phyloP scores from a whole-genome alignment of 139 green algal species.

The Coelastrella sp. region DNA sequence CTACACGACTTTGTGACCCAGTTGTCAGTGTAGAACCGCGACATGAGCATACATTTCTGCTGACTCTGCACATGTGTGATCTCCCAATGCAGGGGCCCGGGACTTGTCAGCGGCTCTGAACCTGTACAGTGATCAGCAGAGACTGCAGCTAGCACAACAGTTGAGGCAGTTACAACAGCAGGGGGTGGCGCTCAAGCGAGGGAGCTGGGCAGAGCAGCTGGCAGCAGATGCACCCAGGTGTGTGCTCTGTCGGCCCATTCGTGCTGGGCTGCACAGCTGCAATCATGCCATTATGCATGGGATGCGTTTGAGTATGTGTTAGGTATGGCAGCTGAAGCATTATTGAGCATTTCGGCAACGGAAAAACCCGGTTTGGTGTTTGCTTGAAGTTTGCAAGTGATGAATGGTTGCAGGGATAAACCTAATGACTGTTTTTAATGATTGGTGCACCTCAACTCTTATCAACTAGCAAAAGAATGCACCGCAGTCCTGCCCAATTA shows the following conservation, averaged over 20 bases:
- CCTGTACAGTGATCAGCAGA: neutral
- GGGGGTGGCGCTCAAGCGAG: neutral
- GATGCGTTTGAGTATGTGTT: neutral
- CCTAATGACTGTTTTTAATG: too few relatives aligned
- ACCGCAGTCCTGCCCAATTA: too few relatives aligned
- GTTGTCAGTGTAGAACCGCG: neutral
- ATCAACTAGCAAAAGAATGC: too few relatives aligned
- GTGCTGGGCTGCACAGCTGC: neutral
- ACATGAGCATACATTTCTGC: neutral
- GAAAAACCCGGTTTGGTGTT: too few relatives aligned
- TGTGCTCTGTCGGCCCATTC: neutral
- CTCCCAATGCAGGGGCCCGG: slow-evolving; percentile 4
- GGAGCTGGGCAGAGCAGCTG: slow-evolving; percentile 3
- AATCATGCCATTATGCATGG: neutral
- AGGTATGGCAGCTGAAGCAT: too few relatives aligned
- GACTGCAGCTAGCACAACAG: slow-evolving; percentile 20
- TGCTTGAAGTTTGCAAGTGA: too few relatives aligned
- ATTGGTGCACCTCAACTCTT: too few relatives aligned
- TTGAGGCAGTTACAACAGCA: slow-evolving; percentile 15
- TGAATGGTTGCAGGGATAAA: too few relatives aligned
- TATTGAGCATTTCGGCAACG: too few relatives aligned
- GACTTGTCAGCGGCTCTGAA: slow-evolving; percentile 1
- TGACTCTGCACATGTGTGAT: neutral
- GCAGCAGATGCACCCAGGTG: neutral
- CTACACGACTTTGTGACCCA: neutral